These are phyloP conservation scores for Citrullus mucosospermus DNA, from an alignment of 306 rosid genomes.

Conservation along the genomic window DNA sequence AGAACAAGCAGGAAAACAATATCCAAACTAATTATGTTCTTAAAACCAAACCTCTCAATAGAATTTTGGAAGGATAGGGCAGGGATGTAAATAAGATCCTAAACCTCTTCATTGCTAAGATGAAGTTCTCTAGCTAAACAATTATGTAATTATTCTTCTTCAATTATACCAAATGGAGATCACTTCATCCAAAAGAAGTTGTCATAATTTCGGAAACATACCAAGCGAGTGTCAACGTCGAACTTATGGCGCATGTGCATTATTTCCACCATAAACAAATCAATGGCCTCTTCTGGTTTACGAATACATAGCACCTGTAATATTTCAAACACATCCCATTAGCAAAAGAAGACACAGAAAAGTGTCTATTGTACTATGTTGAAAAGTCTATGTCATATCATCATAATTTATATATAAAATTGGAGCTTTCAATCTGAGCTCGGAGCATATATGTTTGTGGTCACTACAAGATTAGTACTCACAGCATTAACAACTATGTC, in stretches of 20 bases:
- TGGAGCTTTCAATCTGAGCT: background rate
- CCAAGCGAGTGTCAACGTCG: slow-evolving; percentile 91
- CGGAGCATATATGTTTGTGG: background rate
- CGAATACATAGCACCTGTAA: slow-evolving; percentile 72
- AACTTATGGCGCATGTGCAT: slow-evolving; percentile 99
- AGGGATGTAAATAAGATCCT: background rate
- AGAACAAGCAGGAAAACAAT: background rate
- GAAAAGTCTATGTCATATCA: background rate
- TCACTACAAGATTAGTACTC: slow-evolving; percentile 15
- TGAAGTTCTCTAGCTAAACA: background rate
- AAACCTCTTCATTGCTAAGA: background rate
- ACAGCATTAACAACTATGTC: slow-evolving; percentile 76
- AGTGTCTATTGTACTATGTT: background rate
- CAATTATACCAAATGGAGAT: background rate
- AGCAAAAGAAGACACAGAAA: background rate
- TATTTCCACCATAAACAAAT: slow-evolving; percentile 92
- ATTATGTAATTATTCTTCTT: background rate
- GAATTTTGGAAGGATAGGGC: background rate
- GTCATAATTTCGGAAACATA: slow-evolving; percentile 15
- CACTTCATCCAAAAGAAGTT: background rate
- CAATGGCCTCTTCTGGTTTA: slow-evolving; percentile 78
- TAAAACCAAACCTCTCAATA: background rate
- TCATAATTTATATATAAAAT: background rate
- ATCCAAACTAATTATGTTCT: background rate
- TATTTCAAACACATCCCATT: slow-evolving; percentile 5